Percentiles rank a stretch among this genome's conserved stretches.
phyloP scores from a whole-genome alignment of 495 filamentous ascomycete genomes.

The Trichocladium antarcticum region DNA sequence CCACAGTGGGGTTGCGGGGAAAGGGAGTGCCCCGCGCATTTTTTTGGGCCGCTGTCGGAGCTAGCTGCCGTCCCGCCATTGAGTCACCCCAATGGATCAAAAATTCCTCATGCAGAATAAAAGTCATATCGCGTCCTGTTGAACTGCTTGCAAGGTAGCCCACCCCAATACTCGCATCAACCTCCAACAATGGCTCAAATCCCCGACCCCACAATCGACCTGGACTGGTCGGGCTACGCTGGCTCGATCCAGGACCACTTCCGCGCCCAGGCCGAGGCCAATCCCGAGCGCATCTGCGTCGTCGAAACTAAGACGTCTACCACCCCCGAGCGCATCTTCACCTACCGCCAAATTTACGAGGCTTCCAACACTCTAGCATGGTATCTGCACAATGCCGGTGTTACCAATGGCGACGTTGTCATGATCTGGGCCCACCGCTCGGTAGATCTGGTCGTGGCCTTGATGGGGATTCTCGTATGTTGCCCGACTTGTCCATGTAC shows the following conservation, averaged over 20 bases:
- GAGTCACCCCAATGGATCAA: not conserved
- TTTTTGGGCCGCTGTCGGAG: conserved; percentile 10
- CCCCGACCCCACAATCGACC: conserved; percentile 64
- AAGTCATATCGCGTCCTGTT: not conserved
- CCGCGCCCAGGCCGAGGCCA: conserved; percentile 51
- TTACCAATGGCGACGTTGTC: conserved; percentile 74
- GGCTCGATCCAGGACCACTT: conserved; percentile 42
- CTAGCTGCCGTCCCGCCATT: not conserved
- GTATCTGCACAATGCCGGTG: conserved; percentile 60
- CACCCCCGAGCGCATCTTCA: conserved; percentile 56
- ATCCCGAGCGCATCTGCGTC: conserved; percentile 72
- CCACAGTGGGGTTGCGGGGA: not conserved
- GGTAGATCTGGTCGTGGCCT: conserved; percentile 57
- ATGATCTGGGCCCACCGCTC: conserved; percentile 84
- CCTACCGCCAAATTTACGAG: conserved; percentile 80
- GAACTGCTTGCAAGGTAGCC: not conserved
- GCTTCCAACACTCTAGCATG: conserved; percentile 72
- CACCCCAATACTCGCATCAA: not conserved
- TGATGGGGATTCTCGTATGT: conserved; percentile 48
- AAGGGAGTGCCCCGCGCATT: not conserved
- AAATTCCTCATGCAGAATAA: conserved; percentile 1
- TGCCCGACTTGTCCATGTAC: too few species aligned
- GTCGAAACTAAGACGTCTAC: conserved; percentile 62
- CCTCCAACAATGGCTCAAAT: conserved; percentile 27
- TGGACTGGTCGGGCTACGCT: conserved; percentile 73